Evolutionary conservation across 1,284 basidiomycete genomes (phyloP), one percentile per base, ranked within the genome.

Genomic region (Irpex sp.): DNA sequence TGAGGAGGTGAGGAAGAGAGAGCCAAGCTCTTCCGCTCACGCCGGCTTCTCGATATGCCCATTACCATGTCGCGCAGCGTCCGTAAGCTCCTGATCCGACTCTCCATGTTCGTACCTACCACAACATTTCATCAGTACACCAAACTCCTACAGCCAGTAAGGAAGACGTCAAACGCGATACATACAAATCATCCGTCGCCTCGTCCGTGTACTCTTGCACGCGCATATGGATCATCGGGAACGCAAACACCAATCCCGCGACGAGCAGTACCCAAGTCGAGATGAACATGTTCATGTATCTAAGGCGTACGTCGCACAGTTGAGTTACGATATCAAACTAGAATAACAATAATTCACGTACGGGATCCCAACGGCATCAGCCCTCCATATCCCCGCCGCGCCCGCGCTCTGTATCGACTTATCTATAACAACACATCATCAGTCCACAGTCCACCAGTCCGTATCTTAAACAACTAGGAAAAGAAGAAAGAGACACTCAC

Each of bases 191-290:
- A 31, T 31, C n/a, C 5, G 19, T 31, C 31, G 31, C 54, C 5
- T 68, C 67, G 11, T 74, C 74, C 3, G 75, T 75, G 67, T 75
- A 70, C 52, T 80, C 75, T 59, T 73, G 73, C 15, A 81, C 79
- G 15, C 80, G 76, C 68, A 75, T 72, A 66, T 79, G 73, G 52
- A 81, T 77, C 79, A 81, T 80, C n/a, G 80, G 79, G n/a, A 80
- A 70, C 3, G 78, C 77, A 59, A 76, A 79, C 60, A 81, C 56
- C 11, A 81, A 74, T 5, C 80, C 79, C 0, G 71, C 78, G 44
- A 76, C 73, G 57, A 80, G 75, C 4, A 81, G 74, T 1, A 70
- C 74, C 79, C 79, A 81, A 5, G 79, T 81, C 37, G 78, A 79
- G 61, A 76, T 68, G 67, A 81, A 80, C 48, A 81, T 75, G 21